Percentiles rank a stretch among this genome's conserved stretches.
These are phyloP conservation scores for Scutellospora calospora DNA, from an alignment of 371 early-diverging fungal genomes.

Conservation along the genomic window DNA sequence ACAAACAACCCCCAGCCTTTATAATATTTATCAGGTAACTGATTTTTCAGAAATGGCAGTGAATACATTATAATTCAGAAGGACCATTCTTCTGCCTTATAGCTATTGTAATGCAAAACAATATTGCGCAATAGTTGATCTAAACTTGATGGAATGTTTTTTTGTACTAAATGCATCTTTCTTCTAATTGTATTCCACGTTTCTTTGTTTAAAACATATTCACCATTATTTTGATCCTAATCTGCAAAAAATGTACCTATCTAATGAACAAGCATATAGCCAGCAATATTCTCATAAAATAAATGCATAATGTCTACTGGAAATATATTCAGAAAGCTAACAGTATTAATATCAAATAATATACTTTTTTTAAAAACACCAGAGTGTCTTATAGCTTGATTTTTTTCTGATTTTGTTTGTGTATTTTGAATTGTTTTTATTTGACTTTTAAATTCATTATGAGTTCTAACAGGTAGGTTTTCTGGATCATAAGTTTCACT, in stretches of 20 bases:
- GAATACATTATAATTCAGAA: neutral
- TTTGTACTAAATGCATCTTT: neutral
- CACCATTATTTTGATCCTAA: neutral
- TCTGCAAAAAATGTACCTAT: neutral
- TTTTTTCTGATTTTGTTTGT: neutral
- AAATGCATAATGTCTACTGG: neutral
- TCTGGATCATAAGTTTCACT: neutral
- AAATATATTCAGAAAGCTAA: neutral
- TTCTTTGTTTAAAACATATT: neutral
- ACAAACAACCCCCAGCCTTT: neutral
- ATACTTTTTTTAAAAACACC: neutral
- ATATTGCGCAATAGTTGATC: neutral
- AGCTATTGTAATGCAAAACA: neutral
- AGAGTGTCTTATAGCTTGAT: neutral
- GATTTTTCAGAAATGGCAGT: neutral
- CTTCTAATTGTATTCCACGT: neutral
- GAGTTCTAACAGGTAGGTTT: neutral
- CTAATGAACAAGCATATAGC: neutral
- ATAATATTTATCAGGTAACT: neutral
- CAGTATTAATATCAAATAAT: neutral
- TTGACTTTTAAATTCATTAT: neutral
- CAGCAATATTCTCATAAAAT: neutral
- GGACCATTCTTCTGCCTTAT: slow-evolving; percentile 1
- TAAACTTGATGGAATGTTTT: neutral
- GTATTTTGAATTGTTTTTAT: neutral